Evolutionary conservation across 2,329 filamentous ascomycete species (phyloP), one percentile per base, ranked within the genome.

Genomic region (Ophiostoma himal-ulmi): DNA sequence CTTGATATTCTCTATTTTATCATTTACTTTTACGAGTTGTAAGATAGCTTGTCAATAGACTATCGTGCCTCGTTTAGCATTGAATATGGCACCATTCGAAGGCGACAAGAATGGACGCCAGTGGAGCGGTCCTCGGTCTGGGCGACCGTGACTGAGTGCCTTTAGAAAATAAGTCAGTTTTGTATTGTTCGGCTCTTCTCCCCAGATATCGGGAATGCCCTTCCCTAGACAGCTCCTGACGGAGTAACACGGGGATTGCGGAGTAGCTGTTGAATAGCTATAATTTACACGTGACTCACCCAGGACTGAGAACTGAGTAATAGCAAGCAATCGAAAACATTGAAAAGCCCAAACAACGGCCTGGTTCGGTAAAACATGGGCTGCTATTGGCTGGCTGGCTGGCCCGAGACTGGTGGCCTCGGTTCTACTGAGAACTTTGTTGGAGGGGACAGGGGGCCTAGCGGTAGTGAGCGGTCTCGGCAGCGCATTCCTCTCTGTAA

Each of bases 321-420:
- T 30, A 30, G 30, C 30, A 30, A 30, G 30, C 30, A 30, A 44
- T 5, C 17, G 11, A 48, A 44, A 3, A 14, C 41, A 13, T 44
- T 22, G 48, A 54, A 54, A 22, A 11, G 20, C 48, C 20, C 48
- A 54, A 54, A 57, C 52, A 57, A 13, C 5, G 39, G 22, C 41
- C 39, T 37, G 17, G n/a, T n/a, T 72, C 71, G 73, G 72, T 72
- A 74, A 74, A 72, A 71, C 67, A 62, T 69, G 39, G 13, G 14
- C 72, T 71, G 17, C 44, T 11, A 74, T 74, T 74, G 73, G 73
- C 69, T 57, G 37, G 17, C 30, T n/a, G 26, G 26, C 5, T 5
- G 34, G 41, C 44, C 57, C 37, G 22, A 30, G 67, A 30, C 26
- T 60, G 41, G 39, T 69, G 69, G 57, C 57, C 52, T 57, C 52